Evolutionary conservation across 2,329 filamentous ascomycete species (phyloP).

Genomic region (Cryphonectria japonica): DNA sequence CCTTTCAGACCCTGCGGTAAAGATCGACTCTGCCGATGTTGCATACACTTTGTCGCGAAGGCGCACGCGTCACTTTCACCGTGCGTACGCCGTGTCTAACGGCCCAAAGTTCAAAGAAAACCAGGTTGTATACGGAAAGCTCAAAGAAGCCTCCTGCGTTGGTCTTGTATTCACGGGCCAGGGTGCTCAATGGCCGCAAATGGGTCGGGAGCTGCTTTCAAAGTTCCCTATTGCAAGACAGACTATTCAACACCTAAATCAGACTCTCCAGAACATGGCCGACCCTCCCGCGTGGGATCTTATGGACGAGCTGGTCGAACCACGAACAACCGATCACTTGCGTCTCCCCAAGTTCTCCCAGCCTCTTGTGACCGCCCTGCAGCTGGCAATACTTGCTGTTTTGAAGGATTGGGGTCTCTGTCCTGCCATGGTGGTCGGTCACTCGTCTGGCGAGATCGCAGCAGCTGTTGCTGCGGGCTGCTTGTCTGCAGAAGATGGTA

Average conservation of each 20-base stretch:
- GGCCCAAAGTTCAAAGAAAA: not conserved
- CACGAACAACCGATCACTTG: conserved; percentile 28
- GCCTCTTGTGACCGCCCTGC: conserved; percentile 11
- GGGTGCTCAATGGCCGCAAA: conserved; percentile 35
- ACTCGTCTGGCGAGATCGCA: conserved; percentile 23
- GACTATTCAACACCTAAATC: conserved; percentile 29
- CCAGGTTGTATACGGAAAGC: conserved; percentile 19
- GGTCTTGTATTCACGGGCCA: conserved; percentile 36
- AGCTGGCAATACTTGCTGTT: conserved; percentile 8
- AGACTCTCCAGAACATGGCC: conserved; percentile 27
- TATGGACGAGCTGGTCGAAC: conserved; percentile 26
- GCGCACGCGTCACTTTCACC: conserved; percentile 21
- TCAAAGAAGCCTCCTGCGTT: conserved; percentile 2
- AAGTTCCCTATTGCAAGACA: conserved; percentile 19
- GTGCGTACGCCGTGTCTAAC: conserved; percentile 16
- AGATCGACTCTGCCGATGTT: conserved; percentile 21
- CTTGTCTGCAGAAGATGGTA: conserved; percentile 1
- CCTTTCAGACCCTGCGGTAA: not conserved
- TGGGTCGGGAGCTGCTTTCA: conserved; percentile 34
- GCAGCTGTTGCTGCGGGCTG: conserved; percentile 25
- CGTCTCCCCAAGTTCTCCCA: conserved; percentile 20
- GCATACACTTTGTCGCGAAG: conserved; percentile 30
- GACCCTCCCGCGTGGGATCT: conserved; percentile 32
- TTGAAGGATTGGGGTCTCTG: conserved; percentile 8
- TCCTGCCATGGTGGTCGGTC: not conserved